Percentiles rank a stretch among this genome's conserved stretches.
Conservation (phyloP, 1,284 basidiomycete species). For the Pyrrhoderma lamaoense region DNA sequence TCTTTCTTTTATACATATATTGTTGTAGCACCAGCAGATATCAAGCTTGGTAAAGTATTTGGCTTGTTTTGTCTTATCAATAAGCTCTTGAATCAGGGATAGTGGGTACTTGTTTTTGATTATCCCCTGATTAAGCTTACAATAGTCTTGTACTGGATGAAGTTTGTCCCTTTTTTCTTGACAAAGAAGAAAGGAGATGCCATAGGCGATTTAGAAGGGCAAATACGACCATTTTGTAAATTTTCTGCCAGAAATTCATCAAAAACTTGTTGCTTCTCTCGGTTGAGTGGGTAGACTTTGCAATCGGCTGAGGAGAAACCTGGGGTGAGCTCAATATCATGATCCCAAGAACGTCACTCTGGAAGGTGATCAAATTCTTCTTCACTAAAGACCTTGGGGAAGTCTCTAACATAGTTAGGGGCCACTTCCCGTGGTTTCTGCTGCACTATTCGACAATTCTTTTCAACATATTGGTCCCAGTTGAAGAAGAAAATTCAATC, state of each 20-base stretch:
- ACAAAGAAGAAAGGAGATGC: conserved; percentile 39
- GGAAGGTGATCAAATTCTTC: not conserved
- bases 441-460: no score
- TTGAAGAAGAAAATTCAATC: no score
- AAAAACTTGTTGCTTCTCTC: not conserved
- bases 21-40: conserved; percentile 26
- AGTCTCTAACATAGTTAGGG: not conserved
- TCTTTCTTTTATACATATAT: conserved; percentile 17
- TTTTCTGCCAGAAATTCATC: conserved; percentile 3
- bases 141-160: conserved; percentile 37
- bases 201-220: conserved; percentile 30
- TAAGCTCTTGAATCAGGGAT: conserved; percentile 21
- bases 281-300: not conserved
- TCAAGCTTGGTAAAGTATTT: conserved; percentile 29
- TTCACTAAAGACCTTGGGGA: not conserved
- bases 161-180: conserved; percentile 38
- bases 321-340: not conserved
- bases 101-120: conserved; percentile 33
- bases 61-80: not conserved
- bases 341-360: not conserved
- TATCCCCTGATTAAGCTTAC: conserved; percentile 34
- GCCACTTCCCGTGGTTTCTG: no score
- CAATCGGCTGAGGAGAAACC: not conserved
- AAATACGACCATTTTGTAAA: conserved; percentile 5
- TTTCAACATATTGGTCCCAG: no score